Evolutionary conservation across 305 asterid genomes (phyloP).

Genomic region (Fraxinus nigra): DNA sequence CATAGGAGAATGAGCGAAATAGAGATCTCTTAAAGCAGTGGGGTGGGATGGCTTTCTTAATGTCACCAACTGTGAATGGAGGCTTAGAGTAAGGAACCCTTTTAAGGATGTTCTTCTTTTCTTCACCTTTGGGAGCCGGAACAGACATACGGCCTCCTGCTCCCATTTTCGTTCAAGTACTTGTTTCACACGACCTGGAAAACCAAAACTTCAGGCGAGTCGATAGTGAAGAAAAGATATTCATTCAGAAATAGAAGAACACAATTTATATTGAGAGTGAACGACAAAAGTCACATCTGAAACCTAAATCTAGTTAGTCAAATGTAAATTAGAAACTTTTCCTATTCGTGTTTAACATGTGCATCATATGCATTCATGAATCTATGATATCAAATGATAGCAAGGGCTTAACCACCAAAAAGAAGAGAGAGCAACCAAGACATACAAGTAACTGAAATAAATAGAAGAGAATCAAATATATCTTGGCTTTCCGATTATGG

Average conservation of each 20-base stretch:
- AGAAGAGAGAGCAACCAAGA: neutral
- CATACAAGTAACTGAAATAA: neutral
- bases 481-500: neutral
- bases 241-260: neutral
- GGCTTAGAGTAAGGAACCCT: conserved; percentile 55
- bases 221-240: neutral
- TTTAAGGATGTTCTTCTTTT: conserved; percentile 28
- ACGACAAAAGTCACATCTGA: neutral
- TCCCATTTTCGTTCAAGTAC: conserved; percentile 42
- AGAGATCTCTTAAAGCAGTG: conserved; percentile 58
- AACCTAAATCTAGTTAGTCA: neutral
- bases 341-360: neutral
- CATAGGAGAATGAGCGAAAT: conserved; percentile 46
- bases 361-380: neutral
- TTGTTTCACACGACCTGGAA: conserved; percentile 15
- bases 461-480: neutral
- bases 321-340: neutral
- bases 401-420: neutral
- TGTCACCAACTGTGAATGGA: conserved; percentile 51
- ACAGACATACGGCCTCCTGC: conserved; percentile 61
- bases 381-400: neutral
- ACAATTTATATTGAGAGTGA: neutral
- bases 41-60: conserved; percentile 65
- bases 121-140: conserved; percentile 20
- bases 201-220: neutral